Evolutionary conservation across 768 basidiomycete species (phyloP), one percentile per base, ranked within the genome.

Genomic region (Pisolithus microcarpus): DNA sequence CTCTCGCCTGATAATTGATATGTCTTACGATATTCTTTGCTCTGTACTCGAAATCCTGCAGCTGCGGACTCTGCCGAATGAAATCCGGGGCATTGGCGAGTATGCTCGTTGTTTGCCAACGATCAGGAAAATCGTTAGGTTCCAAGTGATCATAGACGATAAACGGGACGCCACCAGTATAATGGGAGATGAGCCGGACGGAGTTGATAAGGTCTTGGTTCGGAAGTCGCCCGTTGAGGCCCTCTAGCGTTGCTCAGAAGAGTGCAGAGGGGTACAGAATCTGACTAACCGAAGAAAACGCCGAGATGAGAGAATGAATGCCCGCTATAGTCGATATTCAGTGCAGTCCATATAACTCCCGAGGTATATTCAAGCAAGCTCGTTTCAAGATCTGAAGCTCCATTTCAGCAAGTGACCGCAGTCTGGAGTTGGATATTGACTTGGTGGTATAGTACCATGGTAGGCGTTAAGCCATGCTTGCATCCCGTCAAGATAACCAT

Each of bases 241-340:
- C 96, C 76, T 98, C 95, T 98, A 65, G 15, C n/a, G 21, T 21
- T 21, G 11, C 18, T 31, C 45, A 46, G 31, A 16, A 21, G 23
- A 48, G 53, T 7, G 51, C 51, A 38, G 34, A 45, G 26, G 9
- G 26, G 21, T 37, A n/a, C 28, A 26, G 34, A 9, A 46, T 1
- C 38, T 37, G 47, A 40, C 83, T 49, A 16, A 92, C 95, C 95
- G 66, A 86, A 89, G 70, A 91, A 97, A 9, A 98, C 70, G n/a
- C 96, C 95, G 2, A 98, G 74, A 62, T 97, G 91, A 9, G 88
- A 91, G 69, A 98, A 95, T 0, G 94, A 97, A 67, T 99, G 95
- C 0, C 92, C 89, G 1, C 93, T 91, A 65, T 97, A 98, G 65
- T 98, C 96, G 39, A 99, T 81, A 58, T 87, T 88, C 43, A 99